These are phyloP conservation scores for Proliferodiscus dingleyae DNA, from an alignment of 2,329 filamentous ascomycete species.

Conservation along the genomic window DNA sequence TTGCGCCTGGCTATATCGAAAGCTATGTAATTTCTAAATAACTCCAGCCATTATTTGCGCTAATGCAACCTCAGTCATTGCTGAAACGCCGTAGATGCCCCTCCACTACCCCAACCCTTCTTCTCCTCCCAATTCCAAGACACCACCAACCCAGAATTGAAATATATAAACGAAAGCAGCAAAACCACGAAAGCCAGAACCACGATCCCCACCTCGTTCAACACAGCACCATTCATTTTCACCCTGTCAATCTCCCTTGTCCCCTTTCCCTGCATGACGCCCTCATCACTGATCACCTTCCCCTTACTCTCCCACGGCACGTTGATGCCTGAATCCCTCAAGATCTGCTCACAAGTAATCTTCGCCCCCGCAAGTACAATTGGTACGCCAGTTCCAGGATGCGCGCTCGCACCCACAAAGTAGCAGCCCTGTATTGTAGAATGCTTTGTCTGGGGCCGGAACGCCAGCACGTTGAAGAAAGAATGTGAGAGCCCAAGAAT, in stretches of 20 bases:
- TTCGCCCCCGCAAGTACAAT: slow-evolving; percentile 67
- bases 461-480: slow-evolving; percentile 69
- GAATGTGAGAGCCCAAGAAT: slow-evolving; percentile 68
- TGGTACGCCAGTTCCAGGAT: slow-evolving; percentile 72
- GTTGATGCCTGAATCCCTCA: slow-evolving; percentile 27
- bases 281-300: slow-evolving; percentile 8
- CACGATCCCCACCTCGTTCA: slow-evolving; percentile 20
- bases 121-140: slow-evolving; percentile 20
- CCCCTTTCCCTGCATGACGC: slow-evolving; percentile 18
- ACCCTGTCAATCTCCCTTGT: slow-evolving; percentile 23
- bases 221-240: slow-evolving; percentile 10
- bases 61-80: too few species aligned
- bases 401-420: slow-evolving; percentile 71
- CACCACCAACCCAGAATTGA: slow-evolving; percentile 18
- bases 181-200: slow-evolving; percentile 15
- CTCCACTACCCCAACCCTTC: slow-evolving; percentile 18
- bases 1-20: too few species aligned
- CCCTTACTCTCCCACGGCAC: slow-evolving; percentile 23
- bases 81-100: too few species aligned
- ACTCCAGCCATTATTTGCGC: too few species aligned
- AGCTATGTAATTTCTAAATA: too few species aligned
- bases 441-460: slow-evolving; percentile 52
- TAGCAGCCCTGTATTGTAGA: slow-evolving; percentile 47
- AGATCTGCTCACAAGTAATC: slow-evolving; percentile 51
- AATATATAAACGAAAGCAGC: slow-evolving; percentile 10